phyloP scores from a whole-genome alignment of 2,329 filamentous ascomycete species.

The Corinectria fuckeliana region DNA sequence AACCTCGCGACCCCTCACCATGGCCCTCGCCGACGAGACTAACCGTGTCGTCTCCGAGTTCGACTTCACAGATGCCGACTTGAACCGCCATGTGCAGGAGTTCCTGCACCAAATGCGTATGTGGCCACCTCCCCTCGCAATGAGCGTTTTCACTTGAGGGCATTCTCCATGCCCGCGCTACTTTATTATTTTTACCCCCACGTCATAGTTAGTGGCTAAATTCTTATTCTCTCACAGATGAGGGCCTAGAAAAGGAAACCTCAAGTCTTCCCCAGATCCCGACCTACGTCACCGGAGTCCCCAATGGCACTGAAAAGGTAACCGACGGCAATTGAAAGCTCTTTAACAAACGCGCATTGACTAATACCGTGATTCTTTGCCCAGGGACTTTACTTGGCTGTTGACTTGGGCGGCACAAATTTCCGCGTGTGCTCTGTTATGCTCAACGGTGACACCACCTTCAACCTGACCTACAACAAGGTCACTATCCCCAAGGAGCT shows the following conservation, averaged over 20 bases:
- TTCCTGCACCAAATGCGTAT: slow-evolving; percentile 85
- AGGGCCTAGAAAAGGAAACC: slow-evolving; percentile 79
- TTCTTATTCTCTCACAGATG: slow-evolving; percentile 58
- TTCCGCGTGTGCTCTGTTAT: slow-evolving; percentile 96
- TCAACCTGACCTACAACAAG: slow-evolving; percentile 92
- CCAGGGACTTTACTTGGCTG: slow-evolving; percentile 93
- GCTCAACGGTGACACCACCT: slow-evolving; percentile 92
- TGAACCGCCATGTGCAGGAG: slow-evolving; percentile 82
- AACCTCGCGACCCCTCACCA: slow-evolving; percentile 62
- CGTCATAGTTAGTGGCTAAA: slow-evolving; percentile 6
- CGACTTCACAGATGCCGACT: slow-evolving; percentile 78
- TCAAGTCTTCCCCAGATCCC: slow-evolving; percentile 94
- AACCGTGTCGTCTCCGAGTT: slow-evolving; percentile 84
- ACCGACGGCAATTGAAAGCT: slow-evolving; percentile 17
- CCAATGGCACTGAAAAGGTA: slow-evolving; percentile 97
- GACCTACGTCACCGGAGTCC: slow-evolving; percentile 93
- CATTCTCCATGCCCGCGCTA: slow-evolving; percentile 6
- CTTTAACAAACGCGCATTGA: background rate
- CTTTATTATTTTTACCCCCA: slow-evolving; percentile 7
- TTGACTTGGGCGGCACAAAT: slow-evolving; percentile 98
- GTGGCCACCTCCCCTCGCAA: slow-evolving; percentile 27
- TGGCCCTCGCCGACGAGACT: slow-evolving; percentile 73
- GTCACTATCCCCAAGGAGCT: slow-evolving; percentile 87
- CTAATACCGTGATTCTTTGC: slow-evolving; percentile 14
- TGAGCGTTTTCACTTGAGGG: slow-evolving; percentile 4